Percentiles rank a stretch among this genome's conserved stretches.
Conservation (phyloP, 202 grass and related monocot species). For the Setaria italica region DNA sequence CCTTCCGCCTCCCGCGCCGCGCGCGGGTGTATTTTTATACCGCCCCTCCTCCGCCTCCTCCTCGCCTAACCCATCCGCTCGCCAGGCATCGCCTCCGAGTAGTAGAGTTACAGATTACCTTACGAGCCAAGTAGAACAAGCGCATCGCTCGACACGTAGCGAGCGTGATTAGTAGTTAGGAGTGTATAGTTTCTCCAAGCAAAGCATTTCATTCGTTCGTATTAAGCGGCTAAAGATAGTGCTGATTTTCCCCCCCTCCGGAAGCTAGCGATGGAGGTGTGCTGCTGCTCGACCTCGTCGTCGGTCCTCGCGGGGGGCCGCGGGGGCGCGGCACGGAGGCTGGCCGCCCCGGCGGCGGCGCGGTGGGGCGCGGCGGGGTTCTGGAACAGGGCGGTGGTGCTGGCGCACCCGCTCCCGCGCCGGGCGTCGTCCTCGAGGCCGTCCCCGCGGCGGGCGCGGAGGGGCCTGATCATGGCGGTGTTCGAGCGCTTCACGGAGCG, state of each 20-base stretch:
- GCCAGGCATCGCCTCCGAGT: not conserved
- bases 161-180: not conserved
- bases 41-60: not conserved
- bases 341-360: constrained; percentile 6
- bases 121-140: not conserved
- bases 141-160: not conserved
- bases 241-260: not conserved
- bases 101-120: not conserved
- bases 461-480: constrained; percentile 54
- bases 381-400: constrained; percentile 42
- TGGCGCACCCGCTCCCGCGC: constrained; percentile 47
- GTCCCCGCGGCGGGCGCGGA: constrained; percentile 17
- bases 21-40: constrained; percentile 38
- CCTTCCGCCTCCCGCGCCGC: not conserved
- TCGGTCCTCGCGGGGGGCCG: constrained; percentile 40
- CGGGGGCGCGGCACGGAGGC: not conserved
- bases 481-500: constrained; percentile 93
- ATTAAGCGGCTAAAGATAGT: not conserved
- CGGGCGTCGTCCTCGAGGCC: not conserved
- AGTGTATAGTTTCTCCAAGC: not conserved
- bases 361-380: constrained; percentile 31
- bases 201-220: constrained; percentile 3
- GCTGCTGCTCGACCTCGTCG: constrained; percentile 68
- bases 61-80: not conserved
- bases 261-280: constrained; percentile 63